phyloP scores from a whole-genome alignment of 768 basidiomycete species.

The Boletus rubescentipes region DNA sequence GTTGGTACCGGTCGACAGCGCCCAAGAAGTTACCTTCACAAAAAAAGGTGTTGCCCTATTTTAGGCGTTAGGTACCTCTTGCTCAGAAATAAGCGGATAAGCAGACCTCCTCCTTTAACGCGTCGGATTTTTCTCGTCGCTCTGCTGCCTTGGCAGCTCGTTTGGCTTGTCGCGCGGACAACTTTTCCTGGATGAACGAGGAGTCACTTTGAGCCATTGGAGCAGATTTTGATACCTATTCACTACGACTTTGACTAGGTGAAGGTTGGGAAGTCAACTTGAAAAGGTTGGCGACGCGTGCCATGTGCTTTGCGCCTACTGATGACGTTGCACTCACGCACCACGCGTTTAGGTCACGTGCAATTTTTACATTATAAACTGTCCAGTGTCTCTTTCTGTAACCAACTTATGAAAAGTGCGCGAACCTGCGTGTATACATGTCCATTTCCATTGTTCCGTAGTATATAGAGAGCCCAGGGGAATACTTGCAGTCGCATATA shows the following conservation, averaged over 20 bases:
- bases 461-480: too few relatives aligned
- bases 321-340: too few relatives aligned
- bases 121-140: slow-evolving; percentile 26
- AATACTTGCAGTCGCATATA: too few relatives aligned
- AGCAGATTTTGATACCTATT: background rate
- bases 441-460: too few relatives aligned
- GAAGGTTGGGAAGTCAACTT: background rate
- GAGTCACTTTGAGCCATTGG: background rate
- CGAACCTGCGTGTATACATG: too few relatives aligned
- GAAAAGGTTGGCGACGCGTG: too few relatives aligned
- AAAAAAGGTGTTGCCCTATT: slow-evolving; percentile 47
- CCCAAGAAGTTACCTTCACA: slow-evolving; percentile 35
- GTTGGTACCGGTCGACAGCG: slow-evolving; percentile 42
- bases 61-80: background rate
- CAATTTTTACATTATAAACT: too few relatives aligned
- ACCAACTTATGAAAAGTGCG: too few relatives aligned
- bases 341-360: too few relatives aligned
- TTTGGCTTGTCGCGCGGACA: slow-evolving; percentile 10
- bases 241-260: background rate
- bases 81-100: too few relatives aligned
- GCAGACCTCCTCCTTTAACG: slow-evolving; percentile 31
- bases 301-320: too few relatives aligned
- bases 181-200: background rate
- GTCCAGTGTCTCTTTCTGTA: too few relatives aligned
- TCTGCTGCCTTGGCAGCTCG: slow-evolving; percentile 18